These are phyloP conservation scores for Ustilago crameri DNA, from an alignment of 1,284 basidiomycete species.

Conservation along the genomic window DNA sequence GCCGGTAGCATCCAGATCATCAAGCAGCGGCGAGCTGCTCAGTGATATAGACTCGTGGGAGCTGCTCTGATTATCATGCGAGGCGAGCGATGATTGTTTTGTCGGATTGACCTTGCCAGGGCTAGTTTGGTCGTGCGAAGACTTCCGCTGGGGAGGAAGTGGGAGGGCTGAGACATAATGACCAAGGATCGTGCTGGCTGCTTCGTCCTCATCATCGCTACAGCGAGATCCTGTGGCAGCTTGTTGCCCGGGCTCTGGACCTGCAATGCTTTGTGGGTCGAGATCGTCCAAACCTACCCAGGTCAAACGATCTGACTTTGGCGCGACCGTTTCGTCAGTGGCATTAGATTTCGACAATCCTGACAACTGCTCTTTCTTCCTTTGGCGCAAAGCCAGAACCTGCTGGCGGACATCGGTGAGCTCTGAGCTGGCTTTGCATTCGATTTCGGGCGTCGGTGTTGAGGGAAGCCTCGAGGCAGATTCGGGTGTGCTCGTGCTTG, in stretches of 20 bases:
- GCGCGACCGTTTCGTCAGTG: neutral
- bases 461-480: neutral
- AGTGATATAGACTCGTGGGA: no score
- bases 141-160: slow-evolving; percentile 6
- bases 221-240: neutral
- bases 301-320: slow-evolving; percentile 18
- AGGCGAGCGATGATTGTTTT: no score
- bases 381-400: slow-evolving; percentile 15
- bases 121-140: neutral
- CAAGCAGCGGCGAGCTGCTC: no score
- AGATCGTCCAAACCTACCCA: slow-evolving; percentile 26
- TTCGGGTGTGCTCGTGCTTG: no score
- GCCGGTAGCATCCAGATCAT: no score
- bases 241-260: neutral
- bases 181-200: slow-evolving; percentile 36
- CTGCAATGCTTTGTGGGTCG: neutral
- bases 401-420: slow-evolving; percentile 7
- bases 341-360: neutral
- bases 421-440: neutral
- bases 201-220: slow-evolving; percentile 29
- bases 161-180: slow-evolving; percentile 21
- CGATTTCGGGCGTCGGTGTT: neutral
- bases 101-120: neutral
- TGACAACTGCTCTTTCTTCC: slow-evolving; percentile 12
- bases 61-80: no score